A percentile compares a stretch with the other conserved stretches of the same genome.
These are phyloP conservation scores for Thielaviopsis cerberus DNA, from an alignment of 2,329 filamentous ascomycete genomes.

Conservation along the genomic window DNA sequence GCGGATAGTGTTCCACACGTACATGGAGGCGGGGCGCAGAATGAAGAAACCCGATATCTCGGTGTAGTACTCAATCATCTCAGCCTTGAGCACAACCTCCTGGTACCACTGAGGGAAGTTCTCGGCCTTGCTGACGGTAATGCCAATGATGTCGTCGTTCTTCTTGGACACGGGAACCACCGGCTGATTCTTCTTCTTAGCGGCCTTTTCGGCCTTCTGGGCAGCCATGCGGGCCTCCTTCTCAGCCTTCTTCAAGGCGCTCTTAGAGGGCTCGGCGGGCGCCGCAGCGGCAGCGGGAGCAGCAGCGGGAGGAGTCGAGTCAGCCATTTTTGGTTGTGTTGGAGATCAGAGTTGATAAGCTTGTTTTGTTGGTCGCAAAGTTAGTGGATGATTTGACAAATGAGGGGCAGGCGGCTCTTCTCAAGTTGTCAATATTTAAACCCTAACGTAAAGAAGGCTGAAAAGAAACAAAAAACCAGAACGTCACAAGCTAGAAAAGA, in stretches of 20 bases:
- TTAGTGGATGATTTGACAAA: not conserved
- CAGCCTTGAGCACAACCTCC: constrained; percentile 88
- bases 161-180: constrained; percentile 41
- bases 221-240: constrained; percentile 43
- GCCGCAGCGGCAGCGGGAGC: constrained; percentile 18
- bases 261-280: constrained; percentile 32
- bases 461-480: not conserved
- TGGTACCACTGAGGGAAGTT: constrained; percentile 95
- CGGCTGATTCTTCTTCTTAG: constrained; percentile 34
- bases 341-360: not conserved
- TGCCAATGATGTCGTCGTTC: constrained; percentile 59
- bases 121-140: constrained; percentile 65
- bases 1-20: constrained; percentile 47
- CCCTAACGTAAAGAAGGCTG: not conserved
- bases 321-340: constrained; percentile 13
- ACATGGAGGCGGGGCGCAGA: constrained; percentile 52
- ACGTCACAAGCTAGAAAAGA: not conserved
- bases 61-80: constrained; percentile 90
- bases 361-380: not conserved
- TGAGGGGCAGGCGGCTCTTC: not conserved
- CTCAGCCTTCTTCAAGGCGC: constrained; percentile 46
- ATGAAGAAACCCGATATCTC: constrained; percentile 97
- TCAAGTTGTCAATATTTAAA: not conserved
- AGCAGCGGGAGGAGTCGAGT: constrained; percentile 12
- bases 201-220: constrained; percentile 43